Percentiles rank a stretch among this genome's conserved stretches.
These are phyloP conservation scores for Neurospora sp. DNA, from an alignment of 495 filamentous ascomycete species.

Conservation along the genomic window DNA sequence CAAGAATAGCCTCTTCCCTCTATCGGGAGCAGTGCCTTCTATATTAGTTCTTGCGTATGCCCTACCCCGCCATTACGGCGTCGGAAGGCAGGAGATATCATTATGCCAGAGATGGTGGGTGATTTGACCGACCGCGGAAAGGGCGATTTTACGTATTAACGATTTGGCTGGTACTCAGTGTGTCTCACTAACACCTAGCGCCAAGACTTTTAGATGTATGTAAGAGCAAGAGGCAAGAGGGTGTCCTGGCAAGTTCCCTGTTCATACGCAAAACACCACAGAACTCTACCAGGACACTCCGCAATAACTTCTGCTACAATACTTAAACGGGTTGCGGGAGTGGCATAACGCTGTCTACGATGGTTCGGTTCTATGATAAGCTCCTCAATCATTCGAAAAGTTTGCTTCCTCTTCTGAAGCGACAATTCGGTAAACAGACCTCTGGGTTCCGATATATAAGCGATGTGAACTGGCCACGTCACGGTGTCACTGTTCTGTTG, in stretches of 20 bases:
- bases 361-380: no score
- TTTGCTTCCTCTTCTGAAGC: neutral
- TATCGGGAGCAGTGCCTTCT: neutral
- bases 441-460: neutral
- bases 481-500: neutral
- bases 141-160: neutral
- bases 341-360: no score
- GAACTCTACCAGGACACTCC: neutral
- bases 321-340: no score
- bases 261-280: neutral
- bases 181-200: neutral
- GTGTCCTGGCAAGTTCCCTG: no score
- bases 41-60: no score
- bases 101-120: neutral
- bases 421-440: neutral
- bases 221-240: no score
- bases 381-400: neutral
- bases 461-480: neutral
- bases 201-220: no score
- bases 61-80: no score
- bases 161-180: rapidly evolving
- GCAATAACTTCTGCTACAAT: neutral
- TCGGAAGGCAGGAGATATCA: no score
- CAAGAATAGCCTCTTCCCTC: neutral
- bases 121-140: neutral